phyloP scores from a whole-genome alignment of 2,329 filamentous ascomycete genomes.

The Cladosporium velox region DNA sequence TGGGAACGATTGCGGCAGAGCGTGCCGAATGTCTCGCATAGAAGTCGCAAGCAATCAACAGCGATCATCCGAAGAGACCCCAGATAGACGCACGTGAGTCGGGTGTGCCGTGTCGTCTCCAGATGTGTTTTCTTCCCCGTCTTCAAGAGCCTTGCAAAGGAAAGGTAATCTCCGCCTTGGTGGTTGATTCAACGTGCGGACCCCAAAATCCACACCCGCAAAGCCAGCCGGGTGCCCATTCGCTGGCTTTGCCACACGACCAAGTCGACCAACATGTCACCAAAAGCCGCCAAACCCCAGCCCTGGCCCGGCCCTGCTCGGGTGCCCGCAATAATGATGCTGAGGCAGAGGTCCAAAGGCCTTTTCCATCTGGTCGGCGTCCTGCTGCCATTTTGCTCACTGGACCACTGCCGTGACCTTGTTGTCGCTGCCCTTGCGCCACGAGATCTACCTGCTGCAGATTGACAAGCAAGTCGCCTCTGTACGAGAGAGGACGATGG shows the following conservation, averaged over 20 bases:
- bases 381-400: not conserved
- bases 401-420: not conserved
- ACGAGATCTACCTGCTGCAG: not conserved
- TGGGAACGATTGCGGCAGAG: not conserved
- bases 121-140: slow-evolving; percentile 5
- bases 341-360: not conserved
- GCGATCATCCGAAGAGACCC: not conserved
- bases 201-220: slow-evolving; percentile 2
- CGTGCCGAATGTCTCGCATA: not conserved
- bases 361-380: slow-evolving; percentile 10
- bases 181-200: slow-evolving; percentile 2
- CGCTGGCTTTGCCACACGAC: not conserved
- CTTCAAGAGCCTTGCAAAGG: slow-evolving; percentile 8
- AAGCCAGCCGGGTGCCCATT: slow-evolving; percentile 1
- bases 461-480: not conserved
- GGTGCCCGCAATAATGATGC: slow-evolving; percentile 6
- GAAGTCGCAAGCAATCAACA: not conserved
- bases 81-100: not conserved
- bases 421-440: not conserved
- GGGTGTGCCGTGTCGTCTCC: not conserved
- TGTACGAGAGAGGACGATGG: not conserved
- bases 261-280: slow-evolving; percentile 3
- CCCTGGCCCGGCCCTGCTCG: slow-evolving; percentile 12
- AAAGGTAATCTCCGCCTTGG: slow-evolving; percentile 9
- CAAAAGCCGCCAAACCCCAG: slow-evolving; percentile 4